Percentiles rank a stretch among this genome's conserved stretches.
phyloP scores from a whole-genome alignment of 306 rosid genomes.

The Datisca glomerata region DNA sequence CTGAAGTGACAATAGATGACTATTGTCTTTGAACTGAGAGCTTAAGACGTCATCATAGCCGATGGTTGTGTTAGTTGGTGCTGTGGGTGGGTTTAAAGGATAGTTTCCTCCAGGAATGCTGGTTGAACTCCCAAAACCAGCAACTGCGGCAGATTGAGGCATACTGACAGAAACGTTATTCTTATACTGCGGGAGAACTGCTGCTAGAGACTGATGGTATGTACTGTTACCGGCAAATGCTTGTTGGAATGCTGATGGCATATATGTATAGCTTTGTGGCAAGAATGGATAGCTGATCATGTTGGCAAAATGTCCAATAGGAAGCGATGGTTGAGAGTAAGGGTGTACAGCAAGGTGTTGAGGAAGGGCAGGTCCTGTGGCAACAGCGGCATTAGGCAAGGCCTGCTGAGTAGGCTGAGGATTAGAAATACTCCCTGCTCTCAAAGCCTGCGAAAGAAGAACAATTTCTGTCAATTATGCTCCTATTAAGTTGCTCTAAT shows the following conservation, averaged over 20 bases:
- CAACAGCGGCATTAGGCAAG: conserved; percentile 52
- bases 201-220: conserved; percentile 95
- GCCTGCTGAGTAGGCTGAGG: conserved; percentile 66
- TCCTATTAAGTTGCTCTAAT: too few species aligned
- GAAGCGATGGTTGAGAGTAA: conserved; percentile 83
- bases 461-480: too few species aligned
- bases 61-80: conserved; percentile 64
- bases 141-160: conserved; percentile 81
- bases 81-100: conserved; percentile 59
- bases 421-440: conserved; percentile 52
- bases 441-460: conserved; percentile 67
- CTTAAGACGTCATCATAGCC: conserved; percentile 77
- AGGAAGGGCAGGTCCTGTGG: conserved; percentile 85
- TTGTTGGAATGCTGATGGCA: conserved; percentile 98
- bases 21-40: conserved; percentile 84
- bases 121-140: conserved; percentile 84
- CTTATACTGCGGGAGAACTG: conserved; percentile 90
- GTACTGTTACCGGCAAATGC: conserved; percentile 83
- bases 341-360: conserved; percentile 96
- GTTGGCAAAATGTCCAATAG: conserved; percentile 84
- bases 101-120: conserved; percentile 91
- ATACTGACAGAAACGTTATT: conserved; percentile 90
- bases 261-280: conserved; percentile 95
- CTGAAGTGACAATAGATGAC: conserved; percentile 83
- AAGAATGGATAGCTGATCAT: conserved; percentile 91